Evolutionary conservation across 2,329 filamentous ascomycete species (phyloP).

Genomic region (Trichoderma cornu-damae): DNA sequence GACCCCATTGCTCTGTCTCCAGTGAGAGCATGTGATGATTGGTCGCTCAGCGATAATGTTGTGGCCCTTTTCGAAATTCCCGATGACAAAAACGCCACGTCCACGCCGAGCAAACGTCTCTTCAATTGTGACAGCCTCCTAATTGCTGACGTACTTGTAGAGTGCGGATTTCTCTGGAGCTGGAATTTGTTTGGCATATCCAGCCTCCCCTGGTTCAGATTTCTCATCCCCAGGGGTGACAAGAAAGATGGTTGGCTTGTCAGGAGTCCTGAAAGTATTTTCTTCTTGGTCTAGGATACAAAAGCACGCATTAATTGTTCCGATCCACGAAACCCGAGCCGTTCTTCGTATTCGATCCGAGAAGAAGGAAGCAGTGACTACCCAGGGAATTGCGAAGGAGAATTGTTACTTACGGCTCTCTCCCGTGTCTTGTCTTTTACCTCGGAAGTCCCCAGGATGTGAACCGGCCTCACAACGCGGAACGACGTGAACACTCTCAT

Average conservation of each 20-base stretch:
- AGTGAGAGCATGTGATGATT: constrained; percentile 20
- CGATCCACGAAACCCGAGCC: not conserved
- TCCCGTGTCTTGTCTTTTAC: not conserved
- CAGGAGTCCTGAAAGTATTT: not conserved
- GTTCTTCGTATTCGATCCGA: not conserved
- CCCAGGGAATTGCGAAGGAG: too few relatives aligned
- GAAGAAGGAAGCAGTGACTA: not conserved
- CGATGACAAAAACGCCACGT: constrained; percentile 23
- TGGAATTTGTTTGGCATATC: not conserved
- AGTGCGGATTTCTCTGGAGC: too few relatives aligned
- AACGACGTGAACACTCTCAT: not conserved
- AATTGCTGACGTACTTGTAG: constrained; percentile 7
- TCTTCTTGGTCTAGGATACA: not conserved
- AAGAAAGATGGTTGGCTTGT: not conserved
- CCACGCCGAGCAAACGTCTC: constrained; percentile 10
- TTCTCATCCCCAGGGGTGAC: not conserved
- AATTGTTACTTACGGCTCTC: not conserved
- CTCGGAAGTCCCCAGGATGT: too few relatives aligned
- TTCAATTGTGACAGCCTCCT: constrained; percentile 18
- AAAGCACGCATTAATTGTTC: not conserved
- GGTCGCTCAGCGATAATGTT: constrained; percentile 24
- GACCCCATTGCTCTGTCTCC: constrained; percentile 10
- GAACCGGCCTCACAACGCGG: not conserved
- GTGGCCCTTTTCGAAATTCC: constrained; percentile 7
- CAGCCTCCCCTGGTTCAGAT: not conserved